Percentiles rank a stretch among this genome's conserved stretches.
Conservation (phyloP, 345 rosid genomes). For the Citrus mangshanensis region DNA sequence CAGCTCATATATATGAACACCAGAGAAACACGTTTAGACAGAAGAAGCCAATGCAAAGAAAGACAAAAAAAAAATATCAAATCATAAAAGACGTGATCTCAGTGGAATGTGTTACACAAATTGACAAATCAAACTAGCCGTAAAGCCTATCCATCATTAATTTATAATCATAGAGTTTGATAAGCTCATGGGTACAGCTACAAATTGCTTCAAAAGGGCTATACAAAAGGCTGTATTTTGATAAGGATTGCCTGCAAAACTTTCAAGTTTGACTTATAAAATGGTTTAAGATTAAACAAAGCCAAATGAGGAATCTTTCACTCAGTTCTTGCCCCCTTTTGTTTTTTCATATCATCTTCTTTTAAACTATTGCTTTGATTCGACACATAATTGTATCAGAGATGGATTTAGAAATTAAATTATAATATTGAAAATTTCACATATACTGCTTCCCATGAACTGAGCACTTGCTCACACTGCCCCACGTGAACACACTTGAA, state of each 20-base stretch:
- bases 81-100: background rate
- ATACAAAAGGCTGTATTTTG: constrained; percentile 11
- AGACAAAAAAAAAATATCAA: background rate
- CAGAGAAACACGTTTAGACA: background rate
- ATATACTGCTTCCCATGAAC: constrained; percentile 20
- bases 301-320: constrained; percentile 24
- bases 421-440: background rate
- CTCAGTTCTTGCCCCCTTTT: constrained; percentile 18
- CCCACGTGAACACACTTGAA: constrained; percentile 26
- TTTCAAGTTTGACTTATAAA: constrained; percentile 24
- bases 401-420: constrained; percentile 6
- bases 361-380: constrained; percentile 11
- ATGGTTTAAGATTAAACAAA: constrained; percentile 23
- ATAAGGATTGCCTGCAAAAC: background rate
- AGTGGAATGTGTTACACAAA: background rate
- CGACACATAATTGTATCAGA: constrained; percentile 17
- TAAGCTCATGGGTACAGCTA: background rate
- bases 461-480: constrained; percentile 16
- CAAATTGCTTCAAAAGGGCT: background rate
- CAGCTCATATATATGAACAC: background rate
- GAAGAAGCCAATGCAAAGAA: background rate
- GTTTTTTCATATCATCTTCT: background rate
- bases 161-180: background rate
- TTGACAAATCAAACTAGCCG: constrained; percentile 1
- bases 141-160: background rate